Evolutionary conservation across 2,329 filamentous ascomycete species (phyloP), one percentile per base, ranked within the genome.

Genomic region (Ophiocordyceps camponoti-saundersi): DNA sequence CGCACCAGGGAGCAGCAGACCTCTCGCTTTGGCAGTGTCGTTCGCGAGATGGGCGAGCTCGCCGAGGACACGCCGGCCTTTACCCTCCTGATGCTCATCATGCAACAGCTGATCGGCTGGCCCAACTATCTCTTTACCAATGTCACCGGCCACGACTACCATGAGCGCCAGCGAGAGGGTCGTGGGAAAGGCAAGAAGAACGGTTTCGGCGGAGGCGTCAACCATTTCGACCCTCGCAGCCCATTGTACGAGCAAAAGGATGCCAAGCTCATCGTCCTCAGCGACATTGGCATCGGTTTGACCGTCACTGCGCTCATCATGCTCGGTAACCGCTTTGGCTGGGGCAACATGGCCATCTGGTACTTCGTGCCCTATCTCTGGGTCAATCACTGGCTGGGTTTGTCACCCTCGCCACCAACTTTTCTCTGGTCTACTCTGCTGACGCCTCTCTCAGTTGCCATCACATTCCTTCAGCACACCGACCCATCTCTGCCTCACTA

Each of bases 311-410:
- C 66, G 46, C 74, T 95, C 50, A 75, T 75, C 65, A 73, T 73
- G 57, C 70, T 95, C 53, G 80, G 80, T 57, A 79, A 79, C 64
- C 84, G 67, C 48, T 95, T 82, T 56, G 92, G 92, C 59, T 90
- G 80, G 72, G 63, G 71, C 61, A 96, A 95, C 72, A 72, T 96
- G 63, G 69, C 85, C 50, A 83, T 98, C 52, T 96, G 92, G 90
- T 98, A 98, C 70, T 80, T 89, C 59, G 61, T 93, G 49, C 92
- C 92, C 36, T 98, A 96, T 65, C 73, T 95, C 51, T 95, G 90
- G 90, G 89, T 95, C 48, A 94, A 96, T 77, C 88, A 95, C 78
- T 96, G 90, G 90, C 83, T 96, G 48, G 85, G 86, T 92, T 80
- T 75, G 85, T 75, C 46, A 47, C 48, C 46, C 16, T 43, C 40